Percentiles rank a stretch among this genome's conserved stretches.
Conservation (phyloP, 2,329 filamentous ascomycete species). For the Colletotrichum viniferum region DNA sequence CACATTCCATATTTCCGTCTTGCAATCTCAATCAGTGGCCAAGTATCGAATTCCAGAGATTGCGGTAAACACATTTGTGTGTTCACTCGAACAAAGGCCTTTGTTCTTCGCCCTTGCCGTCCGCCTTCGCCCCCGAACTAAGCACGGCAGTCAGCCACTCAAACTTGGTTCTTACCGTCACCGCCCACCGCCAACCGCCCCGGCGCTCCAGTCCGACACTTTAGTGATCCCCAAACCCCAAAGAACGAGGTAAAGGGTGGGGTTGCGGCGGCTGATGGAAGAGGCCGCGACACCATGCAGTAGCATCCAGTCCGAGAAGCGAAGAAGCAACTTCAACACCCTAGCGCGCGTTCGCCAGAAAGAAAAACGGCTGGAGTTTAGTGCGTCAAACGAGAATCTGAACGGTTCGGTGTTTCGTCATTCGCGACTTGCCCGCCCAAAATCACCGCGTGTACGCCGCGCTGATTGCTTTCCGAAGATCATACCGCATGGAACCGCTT, state of each 20-base stretch:
- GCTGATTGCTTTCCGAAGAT: background rate
- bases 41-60: background rate
- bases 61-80: background rate
- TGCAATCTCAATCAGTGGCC: background rate
- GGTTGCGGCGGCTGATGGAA: background rate
- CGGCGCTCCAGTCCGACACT: background rate
- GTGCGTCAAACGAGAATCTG: background rate
- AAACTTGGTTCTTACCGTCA: background rate
- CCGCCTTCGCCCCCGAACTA: background rate
- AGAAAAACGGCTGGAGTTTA: background rate
- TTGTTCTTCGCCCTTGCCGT: background rate
- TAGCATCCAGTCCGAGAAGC: background rate
- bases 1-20: background rate
- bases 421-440: background rate
- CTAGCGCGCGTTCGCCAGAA: background rate
- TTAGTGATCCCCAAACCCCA: constrained; percentile 7
- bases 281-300: background rate
- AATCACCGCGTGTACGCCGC: background rate
- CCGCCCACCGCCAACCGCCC: background rate
- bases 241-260: background rate
- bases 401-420: background rate
- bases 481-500: background rate
- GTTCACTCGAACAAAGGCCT: background rate
- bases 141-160: background rate
- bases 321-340: background rate